A percentile compares a stretch with the other conserved stretches of the same genome.
phyloP scores from a whole-genome alignment of 495 filamentous ascomycete species.

The Talaromyces proteolyticus region DNA sequence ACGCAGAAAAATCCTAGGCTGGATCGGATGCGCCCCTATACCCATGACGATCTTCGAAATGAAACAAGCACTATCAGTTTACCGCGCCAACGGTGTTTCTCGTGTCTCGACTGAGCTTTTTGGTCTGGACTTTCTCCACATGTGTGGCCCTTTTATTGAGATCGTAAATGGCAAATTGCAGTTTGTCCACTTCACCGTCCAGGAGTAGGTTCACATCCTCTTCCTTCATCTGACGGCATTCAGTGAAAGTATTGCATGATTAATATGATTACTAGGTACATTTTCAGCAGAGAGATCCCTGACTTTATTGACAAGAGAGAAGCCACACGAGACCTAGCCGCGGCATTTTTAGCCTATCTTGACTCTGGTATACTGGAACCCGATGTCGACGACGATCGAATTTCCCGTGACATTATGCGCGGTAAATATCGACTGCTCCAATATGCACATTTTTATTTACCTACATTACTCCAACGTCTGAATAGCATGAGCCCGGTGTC shows the following conservation, averaged over 20 bases:
- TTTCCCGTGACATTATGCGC: background rate
- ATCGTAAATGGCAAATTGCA: conserved; percentile 19
- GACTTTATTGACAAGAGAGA: background rate
- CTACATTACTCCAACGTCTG: background rate
- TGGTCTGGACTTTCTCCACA: background rate
- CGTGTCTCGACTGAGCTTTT: no score
- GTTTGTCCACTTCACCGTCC: conserved; percentile 26
- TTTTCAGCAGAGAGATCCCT: background rate
- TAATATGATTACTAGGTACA: background rate
- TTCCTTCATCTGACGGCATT: background rate
- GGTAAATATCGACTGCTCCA: background rate
- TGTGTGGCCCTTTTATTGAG: conserved; percentile 18
- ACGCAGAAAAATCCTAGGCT: conserved; percentile 19
- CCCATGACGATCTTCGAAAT: conserved; percentile 19
- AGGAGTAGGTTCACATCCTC: conserved; percentile 15
- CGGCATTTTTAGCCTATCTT: background rate
- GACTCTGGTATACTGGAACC: background rate
- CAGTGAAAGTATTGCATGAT: background rate
- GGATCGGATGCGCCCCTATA: conserved; percentile 15
- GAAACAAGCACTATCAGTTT: conserved; percentile 18
- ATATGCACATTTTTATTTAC: background rate
- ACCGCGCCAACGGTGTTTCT: no score
- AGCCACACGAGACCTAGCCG: background rate
- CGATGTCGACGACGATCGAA: background rate
- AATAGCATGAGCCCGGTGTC: background rate